Base-by-base conservation (phyloP, 2,329 filamentous ascomycete species). In the Exophiala phaeomuriformis region DNA sequence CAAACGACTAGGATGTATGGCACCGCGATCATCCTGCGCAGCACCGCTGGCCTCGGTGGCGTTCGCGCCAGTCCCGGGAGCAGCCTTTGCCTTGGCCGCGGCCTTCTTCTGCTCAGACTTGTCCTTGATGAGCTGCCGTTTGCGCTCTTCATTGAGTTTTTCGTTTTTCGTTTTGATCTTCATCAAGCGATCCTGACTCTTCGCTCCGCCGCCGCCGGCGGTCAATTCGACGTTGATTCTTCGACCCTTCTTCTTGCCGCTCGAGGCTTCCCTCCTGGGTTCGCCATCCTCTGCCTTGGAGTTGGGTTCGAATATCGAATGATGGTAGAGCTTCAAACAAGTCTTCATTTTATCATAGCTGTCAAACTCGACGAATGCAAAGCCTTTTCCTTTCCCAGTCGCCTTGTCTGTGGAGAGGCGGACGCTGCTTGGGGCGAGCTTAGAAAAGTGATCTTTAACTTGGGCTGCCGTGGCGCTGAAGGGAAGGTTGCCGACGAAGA, bases 211-310 rank as follows among this genome's bases (percentile, higher is more conserved):
- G 48, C 78, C 78, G 36, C 90, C 90, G 55, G 87, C 90, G 79
- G 90, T 95, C 61, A 97, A 72, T 72, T 96, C 91, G 29, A 96
- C 87, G 67, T 95, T 96, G 65, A 97, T 94, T 71, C 84, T 86
- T 63, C 91, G 77, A 48, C 83, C 73, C 29, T 53, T 52, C 46
- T 50, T 52, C 40, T 44, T 51, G 7, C 47, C 47, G 12, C 48
- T 47, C 2, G 29, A 31, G 2, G 47, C 35, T 47, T 45, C 45
- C 47, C 37, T 32, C 5, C 32, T 12, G 36, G 10, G 35, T 7
- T 45, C 41, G 33, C 48, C 49, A 9, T 50, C 46, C 30, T 50
- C 45, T 7, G 41, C 40, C 32, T 69, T 74, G 64, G 73, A 74
- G 36, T 74, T 74, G 49, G 79, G 77, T 55, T 81, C 74, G 67